Conservation (phyloP, 177 flowering plant species). For the Vitis hybrid region DNA sequence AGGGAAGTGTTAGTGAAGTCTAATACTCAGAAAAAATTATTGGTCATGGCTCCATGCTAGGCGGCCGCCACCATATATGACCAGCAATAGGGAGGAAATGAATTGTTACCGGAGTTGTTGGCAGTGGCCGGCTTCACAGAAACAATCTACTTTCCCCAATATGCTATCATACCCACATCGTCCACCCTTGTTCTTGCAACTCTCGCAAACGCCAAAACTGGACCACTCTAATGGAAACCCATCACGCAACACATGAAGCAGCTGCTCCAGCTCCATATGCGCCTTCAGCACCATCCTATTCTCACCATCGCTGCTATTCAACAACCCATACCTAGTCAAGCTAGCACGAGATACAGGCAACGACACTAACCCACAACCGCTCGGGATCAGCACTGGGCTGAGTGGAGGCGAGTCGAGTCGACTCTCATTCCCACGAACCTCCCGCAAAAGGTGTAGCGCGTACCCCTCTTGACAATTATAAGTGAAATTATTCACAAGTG, state of each 20-base stretch:
- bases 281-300: too few relatives aligned
- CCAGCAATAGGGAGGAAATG: too few relatives aligned
- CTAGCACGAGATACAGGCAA: not conserved
- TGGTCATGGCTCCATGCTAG: too few relatives aligned
- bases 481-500: not conserved
- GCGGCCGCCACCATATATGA: too few relatives aligned
- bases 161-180: constrained; percentile 15
- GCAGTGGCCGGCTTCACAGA: not conserved
- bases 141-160: constrained; percentile 2
- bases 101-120: too few relatives aligned
- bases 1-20: too few relatives aligned
- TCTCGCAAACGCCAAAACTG: not conserved
- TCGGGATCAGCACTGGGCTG: too few relatives aligned
- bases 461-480: constrained; percentile 10
- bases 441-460: not conserved
- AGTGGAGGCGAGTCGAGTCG: not conserved
- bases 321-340: too few relatives aligned
- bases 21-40: too few relatives aligned
- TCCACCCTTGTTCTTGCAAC: constrained; percentile 1
- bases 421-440: not conserved
- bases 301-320: too few relatives aligned
- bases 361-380: not conserved
- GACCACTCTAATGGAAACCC: constrained; percentile 21
- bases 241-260: constrained; percentile 1
- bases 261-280: not conserved